Conservation (phyloP, 495 filamentous ascomycete species). For the Aspergillus egyptiacus region DNA sequence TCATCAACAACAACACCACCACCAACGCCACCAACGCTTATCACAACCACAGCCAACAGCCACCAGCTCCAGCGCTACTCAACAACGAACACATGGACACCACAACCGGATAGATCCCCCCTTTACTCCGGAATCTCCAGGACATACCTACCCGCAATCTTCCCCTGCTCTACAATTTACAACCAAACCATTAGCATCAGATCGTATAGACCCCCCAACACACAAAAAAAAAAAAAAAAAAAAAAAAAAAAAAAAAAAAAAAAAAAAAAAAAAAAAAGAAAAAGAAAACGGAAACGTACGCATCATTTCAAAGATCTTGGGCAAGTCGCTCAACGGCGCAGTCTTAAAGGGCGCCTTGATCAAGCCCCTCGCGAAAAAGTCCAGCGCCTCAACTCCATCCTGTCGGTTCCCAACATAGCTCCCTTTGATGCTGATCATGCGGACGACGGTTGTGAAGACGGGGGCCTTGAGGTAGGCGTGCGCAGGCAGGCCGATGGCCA, state of each 20-base stretch:
- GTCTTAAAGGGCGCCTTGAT: conserved; percentile 85
- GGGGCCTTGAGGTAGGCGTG: conserved; percentile 71
- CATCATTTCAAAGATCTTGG: conserved; percentile 72
- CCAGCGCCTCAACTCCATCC: conserved; percentile 81
- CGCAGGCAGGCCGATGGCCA: conserved; percentile 82
- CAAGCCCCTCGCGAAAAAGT: conserved; percentile 77
- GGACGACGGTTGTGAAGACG: conserved; percentile 78
- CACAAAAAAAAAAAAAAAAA: background rate
- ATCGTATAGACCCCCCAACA: background rate
- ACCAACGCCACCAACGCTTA: background rate
- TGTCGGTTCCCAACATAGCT: conserved; percentile 87
- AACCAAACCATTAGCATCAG: conserved; percentile 1
- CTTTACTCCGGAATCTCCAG: conserved; percentile 60
- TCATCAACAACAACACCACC: no score
- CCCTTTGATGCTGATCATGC: conserved; percentile 90
- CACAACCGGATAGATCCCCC: background rate
- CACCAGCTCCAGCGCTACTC: background rate
- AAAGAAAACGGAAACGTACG: conserved; percentile 23
- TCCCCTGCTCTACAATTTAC: conserved; percentile 49
- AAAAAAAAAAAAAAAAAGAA: background rate
- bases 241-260: background rate
- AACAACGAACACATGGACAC: background rate
- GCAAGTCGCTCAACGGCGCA: conserved; percentile 68
- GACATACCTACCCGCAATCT: conserved; percentile 86
- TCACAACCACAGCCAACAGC: background rate